phyloP scores from a whole-genome alignment of 2,329 filamentous ascomycete genomes.

The Aspergillus cejpii region DNA sequence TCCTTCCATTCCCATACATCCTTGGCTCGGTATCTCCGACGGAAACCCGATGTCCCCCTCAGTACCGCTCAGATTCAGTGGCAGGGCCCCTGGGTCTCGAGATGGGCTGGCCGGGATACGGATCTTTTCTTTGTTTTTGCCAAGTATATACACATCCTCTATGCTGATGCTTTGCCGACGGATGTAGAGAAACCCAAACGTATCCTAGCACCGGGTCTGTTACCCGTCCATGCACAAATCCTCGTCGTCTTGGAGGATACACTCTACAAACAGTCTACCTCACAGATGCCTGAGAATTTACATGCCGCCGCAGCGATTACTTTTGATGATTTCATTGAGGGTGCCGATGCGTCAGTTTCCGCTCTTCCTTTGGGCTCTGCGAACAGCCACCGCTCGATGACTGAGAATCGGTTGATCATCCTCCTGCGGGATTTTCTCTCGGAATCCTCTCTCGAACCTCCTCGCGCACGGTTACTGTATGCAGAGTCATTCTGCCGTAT shows the following conservation, averaged over 20 bases:
- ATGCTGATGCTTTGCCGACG: conserved; percentile 62
- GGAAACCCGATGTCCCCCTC: conserved; percentile 60
- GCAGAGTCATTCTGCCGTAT: conserved; percentile 67
- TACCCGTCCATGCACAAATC: conserved; percentile 75
- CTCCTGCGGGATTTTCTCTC: conserved; percentile 73
- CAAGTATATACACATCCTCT: conserved; percentile 77
- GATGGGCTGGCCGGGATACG: conserved; percentile 81
- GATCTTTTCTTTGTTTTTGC: conserved; percentile 88
- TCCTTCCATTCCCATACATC: conserved; percentile 57
- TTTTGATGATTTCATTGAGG: conserved; percentile 59
- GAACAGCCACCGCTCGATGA: conserved; percentile 72
- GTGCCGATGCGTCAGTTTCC: conserved; percentile 60
- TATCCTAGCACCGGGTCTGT: conserved; percentile 65
- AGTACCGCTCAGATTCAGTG: conserved; percentile 69
- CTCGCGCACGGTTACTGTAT: conserved; percentile 60
- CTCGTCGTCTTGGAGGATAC: conserved; percentile 74
- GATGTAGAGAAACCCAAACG: conserved; percentile 50
- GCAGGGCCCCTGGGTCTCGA: conserved; percentile 75
- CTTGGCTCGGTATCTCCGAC: conserved; percentile 55
- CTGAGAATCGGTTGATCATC: conserved; percentile 79
- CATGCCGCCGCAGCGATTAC: conserved; percentile 49
- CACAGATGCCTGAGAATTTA: conserved; percentile 43
- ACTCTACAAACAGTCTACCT: conserved; percentile 62
- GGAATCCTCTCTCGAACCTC: conserved; percentile 50
- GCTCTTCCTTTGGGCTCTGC: conserved; percentile 57